Percentiles rank a stretch among this genome's conserved stretches.
Evolutionary conservation across 164 flowering plant genomes (phyloP).

Genomic region (Piper betle): DNA sequence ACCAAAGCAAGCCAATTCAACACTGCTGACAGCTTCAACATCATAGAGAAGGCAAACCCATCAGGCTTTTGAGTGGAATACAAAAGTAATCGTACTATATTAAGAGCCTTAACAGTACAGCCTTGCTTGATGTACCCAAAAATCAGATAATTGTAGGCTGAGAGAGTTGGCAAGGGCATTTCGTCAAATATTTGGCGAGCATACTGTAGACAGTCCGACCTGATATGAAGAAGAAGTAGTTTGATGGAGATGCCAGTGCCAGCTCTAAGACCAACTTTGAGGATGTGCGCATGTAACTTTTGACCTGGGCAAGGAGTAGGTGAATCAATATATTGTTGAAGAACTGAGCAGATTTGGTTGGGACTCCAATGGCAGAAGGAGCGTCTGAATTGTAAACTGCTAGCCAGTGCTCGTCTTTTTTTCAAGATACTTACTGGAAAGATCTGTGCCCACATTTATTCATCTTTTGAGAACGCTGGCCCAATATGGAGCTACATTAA

Average conservation of each 20-base stretch:
- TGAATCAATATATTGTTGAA: slow-evolving; percentile 63
- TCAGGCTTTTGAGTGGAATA: slow-evolving; percentile 45
- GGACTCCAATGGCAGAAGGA: slow-evolving; percentile 11
- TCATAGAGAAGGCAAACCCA: slow-evolving; percentile 65
- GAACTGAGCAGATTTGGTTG: slow-evolving; percentile 28
- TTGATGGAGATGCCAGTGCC: slow-evolving; percentile 59
- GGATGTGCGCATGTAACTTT: slow-evolving; percentile 53
- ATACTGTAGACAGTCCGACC: slow-evolving; percentile 29
- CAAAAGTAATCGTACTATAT: slow-evolving; percentile 29
- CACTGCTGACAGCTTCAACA: slow-evolving; percentile 52
- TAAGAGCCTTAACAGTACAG: slow-evolving; percentile 23
- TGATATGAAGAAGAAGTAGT: slow-evolving; percentile 51
- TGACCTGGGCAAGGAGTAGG: slow-evolving; percentile 48
- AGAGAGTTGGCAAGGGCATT: slow-evolving; percentile 45
- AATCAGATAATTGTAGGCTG: slow-evolving; percentile 76
- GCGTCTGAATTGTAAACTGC: background rate
- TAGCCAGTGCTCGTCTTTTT: background rate
- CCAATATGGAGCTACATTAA: too few relatives aligned
- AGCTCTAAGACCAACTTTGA: slow-evolving; percentile 56
- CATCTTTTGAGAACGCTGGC: background rate
- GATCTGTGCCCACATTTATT: background rate
- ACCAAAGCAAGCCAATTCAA: slow-evolving; percentile 15
- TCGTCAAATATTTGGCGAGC: slow-evolving; percentile 66
- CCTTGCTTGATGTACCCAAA: slow-evolving; percentile 53
- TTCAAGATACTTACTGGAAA: background rate